A percentile compares a stretch with the other conserved stretches of the same genome.
Conservation (phyloP, 2,329 filamentous ascomycete genomes). For the Aureobasidium sp. region DNA sequence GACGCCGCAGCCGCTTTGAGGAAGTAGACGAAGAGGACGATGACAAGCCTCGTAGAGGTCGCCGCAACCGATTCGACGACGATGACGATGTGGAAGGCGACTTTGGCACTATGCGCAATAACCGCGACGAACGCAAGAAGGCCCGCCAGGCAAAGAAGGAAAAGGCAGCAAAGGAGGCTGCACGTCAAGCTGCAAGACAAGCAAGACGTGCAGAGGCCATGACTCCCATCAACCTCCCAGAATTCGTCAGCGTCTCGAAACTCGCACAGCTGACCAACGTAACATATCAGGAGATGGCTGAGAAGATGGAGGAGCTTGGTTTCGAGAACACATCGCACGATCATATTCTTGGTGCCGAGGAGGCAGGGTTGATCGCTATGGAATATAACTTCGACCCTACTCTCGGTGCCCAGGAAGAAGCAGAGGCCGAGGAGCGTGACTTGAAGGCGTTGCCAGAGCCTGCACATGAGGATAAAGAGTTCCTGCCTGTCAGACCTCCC, state of each 20-base stretch:
- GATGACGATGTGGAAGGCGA: constrained; percentile 13
- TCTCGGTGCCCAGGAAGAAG: constrained; percentile 43
- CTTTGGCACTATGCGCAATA: constrained; percentile 13
- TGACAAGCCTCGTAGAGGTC: constrained; percentile 6
- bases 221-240: constrained; percentile 67
- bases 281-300: constrained; percentile 60
- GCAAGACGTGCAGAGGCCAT: constrained; percentile 29
- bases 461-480: constrained; percentile 50
- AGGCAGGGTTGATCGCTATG: constrained; percentile 78
- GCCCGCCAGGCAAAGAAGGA: constrained; percentile 17
- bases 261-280: constrained; percentile 68
- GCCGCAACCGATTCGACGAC: constrained; percentile 9
- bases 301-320: constrained; percentile 74
- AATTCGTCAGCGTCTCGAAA: constrained; percentile 83
- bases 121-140: constrained; percentile 17
- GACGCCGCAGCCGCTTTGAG: constrained; percentile 15
- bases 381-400: constrained; percentile 90
- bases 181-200: constrained; percentile 14
- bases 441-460: constrained; percentile 54
- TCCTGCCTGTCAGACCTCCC: constrained; percentile 68
- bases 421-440: constrained; percentile 55
- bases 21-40: constrained; percentile 14
- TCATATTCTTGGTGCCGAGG: constrained; percentile 83
- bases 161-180: constrained; percentile 19
- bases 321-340: constrained; percentile 79